A percentile compares a stretch with the other conserved stretches of the same genome.
Evolutionary conservation across 768 basidiomycete species (phyloP).

Genomic region (Trametes cingulata): DNA sequence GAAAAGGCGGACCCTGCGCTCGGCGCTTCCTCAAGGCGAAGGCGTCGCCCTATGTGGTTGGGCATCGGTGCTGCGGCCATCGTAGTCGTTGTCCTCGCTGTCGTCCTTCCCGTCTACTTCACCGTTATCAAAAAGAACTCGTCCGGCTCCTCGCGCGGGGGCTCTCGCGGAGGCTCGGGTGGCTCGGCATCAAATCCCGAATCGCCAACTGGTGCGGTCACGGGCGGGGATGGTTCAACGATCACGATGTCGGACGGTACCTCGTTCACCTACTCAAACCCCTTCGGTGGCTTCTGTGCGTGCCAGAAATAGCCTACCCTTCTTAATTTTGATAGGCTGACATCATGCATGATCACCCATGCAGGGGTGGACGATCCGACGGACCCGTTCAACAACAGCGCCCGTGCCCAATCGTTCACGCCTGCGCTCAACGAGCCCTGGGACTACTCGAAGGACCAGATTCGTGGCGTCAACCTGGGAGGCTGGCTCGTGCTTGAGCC

Average conservation of each 20-base stretch:
- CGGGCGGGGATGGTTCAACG: constrained; percentile 69
- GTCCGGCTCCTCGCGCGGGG: background rate
- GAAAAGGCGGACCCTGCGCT: background rate
- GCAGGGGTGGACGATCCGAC: constrained; percentile 69
- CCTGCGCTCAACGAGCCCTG: constrained; percentile 79
- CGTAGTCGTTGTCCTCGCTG: constrained; percentile 29
- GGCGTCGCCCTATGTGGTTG: constrained; percentile 11
- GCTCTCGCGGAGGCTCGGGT: background rate
- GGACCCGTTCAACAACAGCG: constrained; percentile 76
- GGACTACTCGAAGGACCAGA: constrained; percentile 63
- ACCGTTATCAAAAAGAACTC: constrained; percentile 23
- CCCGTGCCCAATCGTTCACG: constrained; percentile 77
- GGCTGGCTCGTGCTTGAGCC: constrained; percentile 83
- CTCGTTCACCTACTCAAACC: constrained; percentile 74
- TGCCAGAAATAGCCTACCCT: constrained; percentile 3
- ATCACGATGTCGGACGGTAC: constrained; percentile 64
- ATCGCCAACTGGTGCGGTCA: constrained; percentile 31
- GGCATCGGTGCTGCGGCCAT: constrained; percentile 18
- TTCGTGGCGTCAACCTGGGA: constrained; percentile 73
- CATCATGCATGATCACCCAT: constrained; percentile 6
- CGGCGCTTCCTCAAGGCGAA: constrained; percentile 4
- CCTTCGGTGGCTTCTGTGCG: constrained; percentile 74
- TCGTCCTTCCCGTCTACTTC: constrained; percentile 29
- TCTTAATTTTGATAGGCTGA: constrained; percentile 4
- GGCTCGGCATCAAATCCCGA: constrained; percentile 25